Evolutionary conservation across 1,139 yeast genomes (phyloP), one percentile per base, ranked within the genome.

Genomic region (Suhomyces guaymorum): DNA sequence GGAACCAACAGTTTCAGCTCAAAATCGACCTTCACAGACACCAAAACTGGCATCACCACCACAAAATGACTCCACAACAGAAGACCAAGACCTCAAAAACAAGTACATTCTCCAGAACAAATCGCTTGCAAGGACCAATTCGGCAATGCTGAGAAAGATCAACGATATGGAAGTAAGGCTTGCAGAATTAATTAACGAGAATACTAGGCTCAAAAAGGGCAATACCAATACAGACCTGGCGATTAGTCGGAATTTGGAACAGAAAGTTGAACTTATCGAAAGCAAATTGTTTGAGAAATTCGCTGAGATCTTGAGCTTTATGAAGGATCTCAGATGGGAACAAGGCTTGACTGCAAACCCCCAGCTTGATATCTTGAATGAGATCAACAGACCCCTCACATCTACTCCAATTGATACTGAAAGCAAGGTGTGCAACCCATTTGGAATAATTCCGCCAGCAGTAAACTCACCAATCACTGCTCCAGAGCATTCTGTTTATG

Each of bases 61-160:
- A 24, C 15, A 14, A 24, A 16, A 24, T 21, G 12, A 21, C 23
- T 9, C n/a, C 11, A 14, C 11, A 6, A 22, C 7, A 15, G 26
- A 33, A 10, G 21, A 26, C 19, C 17, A 4, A 10, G 5, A 31
- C 11, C 24, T 36, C 11, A 33, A 24, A 14, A 37, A 42, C 22
- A 35, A 41, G 28, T 44, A 37, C 16, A 25, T 38, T 2, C 40
- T 41, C 5, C 82, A 80, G 49, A 80, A 80, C 53, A 65, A 64
- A 41, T 67, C 74, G 13, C 55, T 82, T 24, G 83, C 84, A 1
- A 72, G 69, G 44, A 73, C 72, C 37, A 80, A 80, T 51, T 70
- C 80, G 6, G 53, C 68, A 15, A 59, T 81, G 52, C 60, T 71
- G 59, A 50, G 67, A 22, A 73, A 66, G 41, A 61, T 81, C 12